A percentile compares a stretch with the other conserved stretches of the same genome.
Evolutionary conservation across 1,284 basidiomycete genomes (phyloP).

Genomic region (Pyrrhoderma noxium): DNA sequence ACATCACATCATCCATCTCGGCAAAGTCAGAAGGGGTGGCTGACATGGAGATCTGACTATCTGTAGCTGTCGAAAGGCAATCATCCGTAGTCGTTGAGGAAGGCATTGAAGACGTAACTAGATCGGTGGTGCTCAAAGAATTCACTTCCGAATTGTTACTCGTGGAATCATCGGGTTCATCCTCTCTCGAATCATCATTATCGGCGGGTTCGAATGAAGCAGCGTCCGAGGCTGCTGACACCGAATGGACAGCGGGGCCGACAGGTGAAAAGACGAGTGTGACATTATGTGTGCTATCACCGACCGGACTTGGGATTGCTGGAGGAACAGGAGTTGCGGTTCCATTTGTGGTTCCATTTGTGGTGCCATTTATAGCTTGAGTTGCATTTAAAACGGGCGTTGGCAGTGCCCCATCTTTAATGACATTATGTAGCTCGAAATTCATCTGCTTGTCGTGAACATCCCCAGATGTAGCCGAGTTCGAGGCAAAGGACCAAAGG

Average conservation of each 20-base stretch:
- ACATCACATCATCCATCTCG: constrained; percentile 16
- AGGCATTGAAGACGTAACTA: not conserved
- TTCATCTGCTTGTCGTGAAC: constrained; percentile 7
- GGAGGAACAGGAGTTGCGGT: constrained; percentile 13
- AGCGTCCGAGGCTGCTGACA: constrained; percentile 10
- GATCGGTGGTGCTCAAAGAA: not conserved
- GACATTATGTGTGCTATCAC: constrained; percentile 30
- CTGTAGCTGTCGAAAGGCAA: not conserved
- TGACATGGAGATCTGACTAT: not conserved
- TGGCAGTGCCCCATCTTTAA: constrained; percentile 4
- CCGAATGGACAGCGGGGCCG: constrained; percentile 27
- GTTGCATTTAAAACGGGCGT: not conserved
- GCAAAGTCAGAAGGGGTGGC: not conserved
- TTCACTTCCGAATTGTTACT: no score
- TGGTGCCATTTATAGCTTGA: constrained; percentile 13
- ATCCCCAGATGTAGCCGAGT: constrained; percentile 7
- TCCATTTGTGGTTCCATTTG: constrained; percentile 18
- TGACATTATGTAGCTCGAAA: constrained; percentile 8
- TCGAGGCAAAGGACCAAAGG: constrained; percentile 32
- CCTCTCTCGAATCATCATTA: not conserved
- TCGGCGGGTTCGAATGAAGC: constrained; percentile 14
- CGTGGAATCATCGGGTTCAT: not conserved
- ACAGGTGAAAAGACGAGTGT: constrained; percentile 40
- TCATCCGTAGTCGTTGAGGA: constrained; percentile 1
- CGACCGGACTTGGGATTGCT: constrained; percentile 22